Conservation (phyloP, 1,284 basidiomycete genomes). For the Trametes pubescens region DNA sequence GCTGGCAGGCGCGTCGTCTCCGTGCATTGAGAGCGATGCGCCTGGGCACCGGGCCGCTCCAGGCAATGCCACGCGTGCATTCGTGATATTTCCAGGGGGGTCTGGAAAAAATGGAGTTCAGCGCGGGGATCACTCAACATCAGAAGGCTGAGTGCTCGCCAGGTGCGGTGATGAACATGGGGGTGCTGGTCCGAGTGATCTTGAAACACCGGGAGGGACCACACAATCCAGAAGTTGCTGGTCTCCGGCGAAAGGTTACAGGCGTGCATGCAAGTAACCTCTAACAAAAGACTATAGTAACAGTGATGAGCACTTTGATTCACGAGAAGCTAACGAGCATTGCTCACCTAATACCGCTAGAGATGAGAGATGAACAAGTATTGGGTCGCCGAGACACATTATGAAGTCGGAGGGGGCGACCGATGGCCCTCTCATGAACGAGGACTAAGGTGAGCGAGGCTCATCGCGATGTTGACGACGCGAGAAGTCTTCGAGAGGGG, state of each 20-base stretch:
- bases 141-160: no score
- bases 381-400: neutral
- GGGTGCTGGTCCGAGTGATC: no score
- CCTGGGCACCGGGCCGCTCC: neutral
- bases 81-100: no score
- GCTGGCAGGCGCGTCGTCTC: neutral
- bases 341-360: neutral
- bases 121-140: no score
- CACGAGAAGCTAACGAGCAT: neutral
- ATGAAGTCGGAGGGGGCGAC: neutral
- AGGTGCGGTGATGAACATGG: no score
- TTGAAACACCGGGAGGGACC: no score
- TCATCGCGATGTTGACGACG: neutral
- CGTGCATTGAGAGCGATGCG: neutral
- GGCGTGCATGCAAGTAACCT: no score
- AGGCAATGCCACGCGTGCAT: neutral
- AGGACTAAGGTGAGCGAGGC: neutral
- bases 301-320: no score
- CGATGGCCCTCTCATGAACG: neutral
- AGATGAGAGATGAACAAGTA: neutral
- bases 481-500: neutral
- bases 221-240: no score
- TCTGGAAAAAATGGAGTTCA: no score
- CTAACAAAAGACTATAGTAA: no score
- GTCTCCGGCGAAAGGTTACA: no score